Percentiles rank a stretch among this genome's conserved stretches.
These are phyloP conservation scores for Rosa hybrid DNA, from an alignment of 331 rosid species.

Conservation along the genomic window DNA sequence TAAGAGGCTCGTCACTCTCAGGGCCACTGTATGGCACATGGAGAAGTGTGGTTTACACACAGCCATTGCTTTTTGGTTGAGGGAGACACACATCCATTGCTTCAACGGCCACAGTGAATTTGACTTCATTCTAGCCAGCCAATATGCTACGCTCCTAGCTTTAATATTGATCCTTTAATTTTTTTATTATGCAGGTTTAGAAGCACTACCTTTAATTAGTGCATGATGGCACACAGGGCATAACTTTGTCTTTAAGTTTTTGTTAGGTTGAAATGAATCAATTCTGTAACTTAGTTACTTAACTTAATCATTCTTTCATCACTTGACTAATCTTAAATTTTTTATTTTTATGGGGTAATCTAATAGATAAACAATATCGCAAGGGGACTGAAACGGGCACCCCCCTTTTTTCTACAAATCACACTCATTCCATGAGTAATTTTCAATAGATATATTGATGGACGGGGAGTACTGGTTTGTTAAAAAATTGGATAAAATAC, in stretches of 20 bases:
- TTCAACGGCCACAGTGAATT: conserved; percentile 23
- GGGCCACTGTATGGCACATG: conserved; percentile 37
- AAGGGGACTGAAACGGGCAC: too few relatives aligned
- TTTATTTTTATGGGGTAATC: too few relatives aligned
- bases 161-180: conserved; percentile 7
- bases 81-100: not conserved
- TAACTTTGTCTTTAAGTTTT: not conserved
- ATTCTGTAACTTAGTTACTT: not conserved
- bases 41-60: conserved; percentile 54
- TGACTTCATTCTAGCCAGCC: conserved; percentile 54
- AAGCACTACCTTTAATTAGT: not conserved
- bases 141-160: conserved; percentile 29
- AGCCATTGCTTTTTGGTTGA: conserved; percentile 5
- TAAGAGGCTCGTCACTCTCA: conserved; percentile 15
- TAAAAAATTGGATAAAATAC: too few relatives aligned
- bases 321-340: too few relatives aligned
- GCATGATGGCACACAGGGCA: conserved; percentile 2
- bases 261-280: not conserved
- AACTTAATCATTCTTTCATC: not conserved
- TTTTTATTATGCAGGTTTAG: not conserved
- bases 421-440: too few relatives aligned
- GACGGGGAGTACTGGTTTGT: too few relatives aligned
- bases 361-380: too few relatives aligned
- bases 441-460: too few relatives aligned
- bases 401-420: too few relatives aligned